Evolutionary conservation across 257 asterid genomes (phyloP).

Genomic region (Linderniella brevidens): DNA sequence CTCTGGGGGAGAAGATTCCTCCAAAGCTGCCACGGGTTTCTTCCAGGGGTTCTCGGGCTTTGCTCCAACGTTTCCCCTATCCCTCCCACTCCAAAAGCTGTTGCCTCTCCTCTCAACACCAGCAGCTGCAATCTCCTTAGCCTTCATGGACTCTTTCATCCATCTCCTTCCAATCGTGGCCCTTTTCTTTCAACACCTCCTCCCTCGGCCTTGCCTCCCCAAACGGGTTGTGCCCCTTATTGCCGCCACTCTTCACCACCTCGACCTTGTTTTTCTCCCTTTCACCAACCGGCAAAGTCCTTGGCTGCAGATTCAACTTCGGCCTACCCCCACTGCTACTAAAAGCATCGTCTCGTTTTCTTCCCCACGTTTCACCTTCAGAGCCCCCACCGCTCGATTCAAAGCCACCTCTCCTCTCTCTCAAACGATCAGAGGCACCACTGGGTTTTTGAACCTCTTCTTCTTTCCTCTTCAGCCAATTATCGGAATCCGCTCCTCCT

Average conservation of each 20-base stretch:
- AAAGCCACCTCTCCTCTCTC: conserved; percentile 49
- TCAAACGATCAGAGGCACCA: conserved; percentile 67
- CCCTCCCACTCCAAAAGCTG: conserved; percentile 44
- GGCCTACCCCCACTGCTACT: conserved; percentile 37
- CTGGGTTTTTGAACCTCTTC: conserved; percentile 30
- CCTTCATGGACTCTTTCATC: conserved; percentile 45
- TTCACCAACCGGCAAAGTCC: conserved; percentile 35
- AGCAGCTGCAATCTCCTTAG: conserved; percentile 27
- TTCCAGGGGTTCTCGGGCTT: conserved; percentile 53
- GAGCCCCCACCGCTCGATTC: conserved; percentile 20
- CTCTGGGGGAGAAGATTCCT: conserved; percentile 33
- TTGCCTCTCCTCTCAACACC: conserved; percentile 26
- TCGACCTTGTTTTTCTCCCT: conserved; percentile 17
- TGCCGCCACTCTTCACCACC: conserved; percentile 9
- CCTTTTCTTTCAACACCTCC: conserved; percentile 93
- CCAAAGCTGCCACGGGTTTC: conserved; percentile 25
- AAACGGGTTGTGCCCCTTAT: conserved; percentile 57
- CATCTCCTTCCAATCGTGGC: conserved; percentile 80
- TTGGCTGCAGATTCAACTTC: conserved; percentile 47
- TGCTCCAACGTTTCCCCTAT: conserved; percentile 31
- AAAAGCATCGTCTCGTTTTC: conserved; percentile 36
- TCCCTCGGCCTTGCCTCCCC: conserved; percentile 95
- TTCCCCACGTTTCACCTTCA: conserved; percentile 57
- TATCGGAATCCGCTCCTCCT: conserved; percentile 39
- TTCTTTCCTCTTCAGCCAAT: conserved; percentile 46